These are phyloP conservation scores for Clonostachys chloroleuca DNA, from an alignment of 2,329 filamentous ascomycete species.

Conservation along the genomic window DNA sequence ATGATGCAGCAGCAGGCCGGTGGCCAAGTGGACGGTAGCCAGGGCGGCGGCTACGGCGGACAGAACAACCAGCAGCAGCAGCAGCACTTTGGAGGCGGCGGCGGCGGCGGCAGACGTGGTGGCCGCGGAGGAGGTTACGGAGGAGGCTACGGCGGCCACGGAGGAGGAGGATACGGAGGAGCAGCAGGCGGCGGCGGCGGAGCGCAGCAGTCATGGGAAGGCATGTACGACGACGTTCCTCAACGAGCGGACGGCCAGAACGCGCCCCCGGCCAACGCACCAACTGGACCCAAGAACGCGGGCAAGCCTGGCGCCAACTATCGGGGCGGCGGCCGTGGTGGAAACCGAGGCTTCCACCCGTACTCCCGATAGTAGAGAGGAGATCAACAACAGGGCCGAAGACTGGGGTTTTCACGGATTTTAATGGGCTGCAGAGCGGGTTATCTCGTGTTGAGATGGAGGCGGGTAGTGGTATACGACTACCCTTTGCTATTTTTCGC, in stretches of 20 bases:
- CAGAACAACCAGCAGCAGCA: slow-evolving; percentile 36
- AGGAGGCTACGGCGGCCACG: slow-evolving; percentile 16
- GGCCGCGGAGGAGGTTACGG: slow-evolving; percentile 21
- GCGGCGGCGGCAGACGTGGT: slow-evolving; percentile 15
- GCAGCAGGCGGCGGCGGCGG: slow-evolving; percentile 13
- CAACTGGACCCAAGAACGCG: slow-evolving; percentile 94
- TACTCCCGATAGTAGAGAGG: slow-evolving; percentile 42
- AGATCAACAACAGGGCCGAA: no score
- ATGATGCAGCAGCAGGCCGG: slow-evolving; percentile 17
- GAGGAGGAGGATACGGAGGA: slow-evolving; percentile 22
- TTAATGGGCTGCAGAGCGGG: no score
- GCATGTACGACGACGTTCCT: slow-evolving; percentile 96
- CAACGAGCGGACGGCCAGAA: slow-evolving; percentile 65
- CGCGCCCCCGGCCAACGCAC: slow-evolving; percentile 56
- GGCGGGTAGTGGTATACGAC: no score
- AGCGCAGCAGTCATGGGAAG: slow-evolving; percentile 85
- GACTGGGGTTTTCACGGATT: no score
- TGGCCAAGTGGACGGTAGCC: slow-evolving; percentile 8
- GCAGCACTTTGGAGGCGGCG: slow-evolving; percentile 19
- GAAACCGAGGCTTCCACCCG: slow-evolving; percentile 73
- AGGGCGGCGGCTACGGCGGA: slow-evolving; percentile 6
- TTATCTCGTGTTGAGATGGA: no score
- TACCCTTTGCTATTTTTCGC: no score
- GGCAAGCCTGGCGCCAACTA: slow-evolving; percentile 91
- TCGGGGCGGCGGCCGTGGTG: slow-evolving; percentile 78